These are phyloP conservation scores for Papiliotrema nemorosa DNA, from an alignment of 1,284 basidiomycete species.

Conservation along the genomic window DNA sequence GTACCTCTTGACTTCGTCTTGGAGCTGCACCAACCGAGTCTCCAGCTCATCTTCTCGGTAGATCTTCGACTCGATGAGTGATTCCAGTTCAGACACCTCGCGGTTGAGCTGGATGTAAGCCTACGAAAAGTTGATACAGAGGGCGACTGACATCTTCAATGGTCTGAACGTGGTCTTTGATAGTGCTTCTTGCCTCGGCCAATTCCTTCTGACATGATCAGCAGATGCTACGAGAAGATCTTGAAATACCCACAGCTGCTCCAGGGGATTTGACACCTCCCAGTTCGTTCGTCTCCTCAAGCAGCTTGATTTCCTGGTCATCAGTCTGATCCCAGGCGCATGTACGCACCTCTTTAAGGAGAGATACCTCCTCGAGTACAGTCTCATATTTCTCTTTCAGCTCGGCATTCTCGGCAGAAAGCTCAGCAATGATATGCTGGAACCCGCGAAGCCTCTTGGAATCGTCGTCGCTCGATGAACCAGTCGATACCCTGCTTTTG, in stretches of 20 bases:
- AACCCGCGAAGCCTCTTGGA: conserved; percentile 45
- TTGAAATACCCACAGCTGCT: not conserved
- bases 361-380: conserved; percentile 70
- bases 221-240: not conserved
- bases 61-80: conserved; percentile 87
- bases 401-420: conserved; percentile 74
- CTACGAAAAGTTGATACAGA: not conserved
- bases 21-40: conserved; percentile 70
- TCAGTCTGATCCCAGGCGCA: not conserved
- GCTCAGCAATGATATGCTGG: conserved; percentile 75
- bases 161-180: conserved; percentile 19
- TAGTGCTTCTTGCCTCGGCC: conserved; percentile 25
- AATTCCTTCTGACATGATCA: conserved; percentile 25
- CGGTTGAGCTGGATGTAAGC: conserved; percentile 65
- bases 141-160: conserved; percentile 37
- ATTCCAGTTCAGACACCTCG: conserved; percentile 84
- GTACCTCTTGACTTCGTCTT: conserved; percentile 42
- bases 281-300: conserved; percentile 27
- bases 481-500: conserved; percentile 14
- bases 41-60: conserved; percentile 93
- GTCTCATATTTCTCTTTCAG: conserved; percentile 64
- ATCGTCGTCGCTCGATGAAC: conserved; percentile 27
- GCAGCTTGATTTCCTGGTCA: conserved; percentile 34
- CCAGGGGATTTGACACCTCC: not conserved
- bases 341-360: conserved; percentile 56